Percentiles rank a stretch among this genome's conserved stretches.
Conservation (phyloP, 495 filamentous ascomycete species). For the Aspergillus homomorphus region DNA sequence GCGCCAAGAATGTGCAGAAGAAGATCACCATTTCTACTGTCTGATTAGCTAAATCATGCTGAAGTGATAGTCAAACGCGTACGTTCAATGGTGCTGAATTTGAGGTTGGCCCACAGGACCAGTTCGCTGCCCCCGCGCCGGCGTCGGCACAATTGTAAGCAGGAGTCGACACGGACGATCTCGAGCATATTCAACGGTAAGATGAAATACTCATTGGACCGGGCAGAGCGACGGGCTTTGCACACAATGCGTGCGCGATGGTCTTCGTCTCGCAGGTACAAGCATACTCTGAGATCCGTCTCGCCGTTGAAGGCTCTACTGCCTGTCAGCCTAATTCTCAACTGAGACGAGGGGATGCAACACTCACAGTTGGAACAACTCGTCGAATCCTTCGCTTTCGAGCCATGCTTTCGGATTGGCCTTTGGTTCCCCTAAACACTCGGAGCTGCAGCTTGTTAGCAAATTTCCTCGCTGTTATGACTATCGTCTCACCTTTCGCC, state of each 20-base stretch:
- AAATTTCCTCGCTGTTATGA: background rate
- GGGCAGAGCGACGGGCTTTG: slow-evolving; percentile 38
- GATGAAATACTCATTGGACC: slow-evolving; percentile 44
- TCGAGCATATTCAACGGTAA: slow-evolving; percentile 52
- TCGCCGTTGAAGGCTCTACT: slow-evolving; percentile 37
- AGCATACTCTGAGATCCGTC: slow-evolving; percentile 50
- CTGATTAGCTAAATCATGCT: slow-evolving; percentile 12
- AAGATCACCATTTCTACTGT: slow-evolving; percentile 68
- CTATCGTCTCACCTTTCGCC: slow-evolving; percentile 39
- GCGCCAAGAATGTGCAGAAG: slow-evolving; percentile 69
- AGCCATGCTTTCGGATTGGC: slow-evolving; percentile 38
- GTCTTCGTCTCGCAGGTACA: slow-evolving; percentile 54
- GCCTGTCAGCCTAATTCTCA: background rate
- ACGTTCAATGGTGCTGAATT: slow-evolving; percentile 59
- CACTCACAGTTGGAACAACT: slow-evolving; percentile 47
- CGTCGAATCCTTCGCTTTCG: slow-evolving; percentile 33
- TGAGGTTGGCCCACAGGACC: slow-evolving; percentile 54
- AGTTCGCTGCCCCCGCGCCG: slow-evolving; percentile 40
- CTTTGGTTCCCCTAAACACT: slow-evolving; percentile 45
- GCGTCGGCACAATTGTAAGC: slow-evolving; percentile 54
- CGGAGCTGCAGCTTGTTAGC: slow-evolving; percentile 41
- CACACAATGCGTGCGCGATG: slow-evolving; percentile 57
- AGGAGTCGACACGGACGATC: slow-evolving; percentile 49
- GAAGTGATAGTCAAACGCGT: slow-evolving; percentile 18
- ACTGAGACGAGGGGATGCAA: background rate